Evolutionary conservation across 352 stramenopile species (phyloP).

Genomic region (Phytophthora niederhauseri): DNA sequence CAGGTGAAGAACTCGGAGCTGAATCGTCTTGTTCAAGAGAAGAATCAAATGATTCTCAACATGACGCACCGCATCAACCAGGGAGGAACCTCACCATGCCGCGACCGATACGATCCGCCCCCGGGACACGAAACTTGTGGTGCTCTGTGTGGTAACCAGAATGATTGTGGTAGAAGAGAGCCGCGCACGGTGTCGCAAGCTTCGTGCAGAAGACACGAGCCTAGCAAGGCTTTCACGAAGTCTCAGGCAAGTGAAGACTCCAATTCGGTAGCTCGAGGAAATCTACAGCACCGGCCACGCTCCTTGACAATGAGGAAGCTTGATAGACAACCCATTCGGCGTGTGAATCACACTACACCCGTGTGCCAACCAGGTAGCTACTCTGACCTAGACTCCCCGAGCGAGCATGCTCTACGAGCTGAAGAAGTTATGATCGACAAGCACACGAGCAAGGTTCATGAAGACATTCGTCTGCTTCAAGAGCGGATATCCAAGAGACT

Average conservation of each 20-base stretch:
- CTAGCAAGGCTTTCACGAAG: background rate
- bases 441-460: constrained; percentile 69
- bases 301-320: background rate
- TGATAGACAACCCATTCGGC: background rate
- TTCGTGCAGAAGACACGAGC: constrained; percentile 13
- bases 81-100: constrained; percentile 13
- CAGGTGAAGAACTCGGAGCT: constrained; percentile 62
- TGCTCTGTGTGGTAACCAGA: constrained; percentile 3
- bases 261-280: background rate
- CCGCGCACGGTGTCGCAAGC: background rate
- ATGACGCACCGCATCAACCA: constrained; percentile 39
- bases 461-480: constrained; percentile 75
- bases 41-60: constrained; percentile 68
- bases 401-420: background rate
- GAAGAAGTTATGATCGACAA: constrained; percentile 58
- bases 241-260: background rate
- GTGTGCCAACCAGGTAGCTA: background rate
- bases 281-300: background rate
- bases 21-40: constrained; percentile 62
- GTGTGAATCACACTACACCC: constrained; percentile 3
- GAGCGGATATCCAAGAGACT: constrained; percentile 67
- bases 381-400: background rate
- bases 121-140: constrained; percentile 8
- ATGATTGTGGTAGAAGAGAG: constrained; percentile 7
- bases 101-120: background rate